Evolutionary conservation across 805 yeast genomes (phyloP).

Genomic region (Wickerhamomyces chaumierensis): DNA sequence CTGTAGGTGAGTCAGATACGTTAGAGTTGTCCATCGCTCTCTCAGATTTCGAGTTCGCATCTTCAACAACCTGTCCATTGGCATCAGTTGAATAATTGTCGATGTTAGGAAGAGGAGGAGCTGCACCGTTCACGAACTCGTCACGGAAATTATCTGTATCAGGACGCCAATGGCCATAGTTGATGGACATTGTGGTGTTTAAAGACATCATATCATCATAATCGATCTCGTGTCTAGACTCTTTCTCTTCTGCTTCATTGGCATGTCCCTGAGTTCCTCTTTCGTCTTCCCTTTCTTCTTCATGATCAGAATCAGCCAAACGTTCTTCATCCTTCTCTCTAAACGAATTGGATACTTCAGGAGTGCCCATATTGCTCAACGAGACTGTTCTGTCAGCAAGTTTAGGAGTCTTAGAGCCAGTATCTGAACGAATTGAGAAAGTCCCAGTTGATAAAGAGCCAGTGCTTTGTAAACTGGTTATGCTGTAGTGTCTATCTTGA

Average conservation of each 20-base stretch:
- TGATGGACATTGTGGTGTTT: slow-evolving; percentile 23
- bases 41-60: slow-evolving; percentile 5
- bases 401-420: slow-evolving; percentile 12
- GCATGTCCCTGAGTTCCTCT: too few relatives aligned
- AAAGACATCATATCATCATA: slow-evolving; percentile 1
- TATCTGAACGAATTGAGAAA: slow-evolving; percentile 17
- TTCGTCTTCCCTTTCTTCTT: slow-evolving; percentile 1
- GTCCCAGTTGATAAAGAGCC: slow-evolving; percentile 23
- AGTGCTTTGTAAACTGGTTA: slow-evolving; percentile 10
- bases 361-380: slow-evolving; percentile 11
- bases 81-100: slow-evolving; percentile 23
- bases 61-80: slow-evolving; percentile 17
- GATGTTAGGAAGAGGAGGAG: slow-evolving; percentile 16
- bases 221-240: not conserved
- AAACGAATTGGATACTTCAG: slow-evolving; percentile 5
- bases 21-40: slow-evolving; percentile 4
- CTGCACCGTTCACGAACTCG: slow-evolving; percentile 30
- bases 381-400: slow-evolving; percentile 16
- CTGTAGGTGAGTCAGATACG: not conserved
- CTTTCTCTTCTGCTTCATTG: slow-evolving; percentile 2
- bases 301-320: too few relatives aligned
- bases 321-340: slow-evolving; percentile 1
- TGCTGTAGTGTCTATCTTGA: not conserved
- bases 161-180: slow-evolving; percentile 49
- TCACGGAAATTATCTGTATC: slow-evolving; percentile 39